Base-by-base conservation (phyloP, 208 protist species). In the Acanthamoeba sp. region DNA sequence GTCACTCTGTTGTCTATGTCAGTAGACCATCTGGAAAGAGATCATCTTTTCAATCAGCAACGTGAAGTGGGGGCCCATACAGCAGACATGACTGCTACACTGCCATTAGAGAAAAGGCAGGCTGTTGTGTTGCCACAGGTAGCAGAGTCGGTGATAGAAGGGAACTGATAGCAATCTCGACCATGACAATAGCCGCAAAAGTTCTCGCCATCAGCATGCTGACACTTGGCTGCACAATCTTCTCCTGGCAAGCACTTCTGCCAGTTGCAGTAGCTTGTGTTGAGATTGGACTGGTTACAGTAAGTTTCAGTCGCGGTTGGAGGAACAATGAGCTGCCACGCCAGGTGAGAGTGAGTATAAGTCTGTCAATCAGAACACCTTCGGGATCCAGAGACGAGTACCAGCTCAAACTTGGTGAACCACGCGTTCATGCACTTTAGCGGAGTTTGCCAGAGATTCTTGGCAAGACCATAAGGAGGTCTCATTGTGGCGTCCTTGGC, bases 111-210 rank as follows among this genome's bases (percentile, higher is more conserved):
- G 7, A 27, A 24, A 7, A 62, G 20, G 22, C 55, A 62, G 2
- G 55, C 55, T 27, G 10, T 16, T 27, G 55, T 62, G 55, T 24
- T 62, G 12, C 24, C 22, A 24, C 55, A 62, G 7, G 55, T 62
- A 27, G 55, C 55, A 27, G 7, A 3, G 24, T 62, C 24, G 20
- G 7, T 24, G 20, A 62, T 7, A 27, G 55, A 7, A 62, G 55
- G 22, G 12, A 62, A 5, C 20, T 2, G 4, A 27, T 62, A 18
- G 14, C 64, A 71, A 16, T 18, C 32, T 71, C 18, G 14, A n/a
- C 64, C 64, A 71, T 71, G 12, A 40, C 64, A 71, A 18, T 71
- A 71, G 7, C 64, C 64, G 38, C 64, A 71, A 22, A 71, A 71
- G 14, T 38, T 36, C 3, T 29, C 29, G 32, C 22, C 9, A 4